Percentiles rank a stretch among this genome's conserved stretches.
phyloP scores from a whole-genome alignment of 2,329 filamentous ascomycete species.

The Amylocarpus encephaloides region DNA sequence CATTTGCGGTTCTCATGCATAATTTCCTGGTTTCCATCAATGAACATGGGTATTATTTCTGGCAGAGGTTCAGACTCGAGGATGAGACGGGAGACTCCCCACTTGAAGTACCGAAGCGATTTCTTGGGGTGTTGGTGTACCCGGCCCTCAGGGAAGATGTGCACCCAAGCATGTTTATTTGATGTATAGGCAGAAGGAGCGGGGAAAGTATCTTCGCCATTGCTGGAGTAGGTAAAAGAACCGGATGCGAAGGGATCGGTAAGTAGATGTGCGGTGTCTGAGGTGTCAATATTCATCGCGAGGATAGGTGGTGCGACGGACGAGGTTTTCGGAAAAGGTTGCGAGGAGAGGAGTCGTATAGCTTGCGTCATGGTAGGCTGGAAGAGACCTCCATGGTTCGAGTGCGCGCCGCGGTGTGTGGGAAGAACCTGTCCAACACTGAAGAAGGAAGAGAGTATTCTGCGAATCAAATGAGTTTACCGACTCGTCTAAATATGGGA shows the following conservation, averaged over 20 bases:
- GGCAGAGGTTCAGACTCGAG: slow-evolving; percentile 83
- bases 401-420: slow-evolving; percentile 76
- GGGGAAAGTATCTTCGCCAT: slow-evolving; percentile 56
- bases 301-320: slow-evolving; percentile 19
- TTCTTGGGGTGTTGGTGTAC: slow-evolving; percentile 79
- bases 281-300: slow-evolving; percentile 15
- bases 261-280: background rate
- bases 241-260: slow-evolving; percentile 45
- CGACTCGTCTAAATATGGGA: background rate
- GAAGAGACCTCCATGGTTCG: slow-evolving; percentile 69
- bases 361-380: slow-evolving; percentile 85
- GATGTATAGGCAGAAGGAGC: slow-evolving; percentile 65
- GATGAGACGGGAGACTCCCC: slow-evolving; percentile 87
- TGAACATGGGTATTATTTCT: slow-evolving; percentile 87
- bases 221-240: slow-evolving; percentile 55
- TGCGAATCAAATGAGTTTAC: slow-evolving; percentile 32
- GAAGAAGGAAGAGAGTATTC: slow-evolving; percentile 72
- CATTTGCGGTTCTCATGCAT: slow-evolving; percentile 80
- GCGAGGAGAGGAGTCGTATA: slow-evolving; percentile 70
- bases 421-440: slow-evolving; percentile 83
- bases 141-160: slow-evolving; percentile 93
- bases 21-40: slow-evolving; percentile 79
- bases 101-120: slow-evolving; percentile 94
- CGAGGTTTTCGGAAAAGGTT: slow-evolving; percentile 37
- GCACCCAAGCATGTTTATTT: slow-evolving; percentile 76